phyloP scores from a whole-genome alignment of 2,329 filamentous ascomycete species.

The Microdochium trichocladiopsis region DNA sequence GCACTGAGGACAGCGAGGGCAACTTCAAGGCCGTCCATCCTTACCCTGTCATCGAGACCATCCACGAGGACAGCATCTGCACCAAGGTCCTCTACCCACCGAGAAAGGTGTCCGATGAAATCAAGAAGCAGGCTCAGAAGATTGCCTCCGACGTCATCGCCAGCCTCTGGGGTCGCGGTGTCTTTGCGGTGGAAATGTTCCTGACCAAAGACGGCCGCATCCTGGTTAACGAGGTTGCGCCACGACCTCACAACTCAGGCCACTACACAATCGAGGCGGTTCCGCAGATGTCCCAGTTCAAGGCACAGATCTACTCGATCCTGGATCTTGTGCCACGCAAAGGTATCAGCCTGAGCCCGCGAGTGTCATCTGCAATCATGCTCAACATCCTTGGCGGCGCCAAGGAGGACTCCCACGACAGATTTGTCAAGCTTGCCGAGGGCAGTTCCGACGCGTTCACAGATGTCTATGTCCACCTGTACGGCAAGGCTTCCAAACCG shows the following conservation, averaged over 20 bases:
- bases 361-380: constrained; percentile 63
- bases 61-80: constrained; percentile 94
- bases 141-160: constrained; percentile 74
- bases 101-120: constrained; percentile 54
- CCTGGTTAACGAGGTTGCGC: constrained; percentile 81
- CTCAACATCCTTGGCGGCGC: constrained; percentile 72
- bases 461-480: constrained; percentile 68
- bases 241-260: constrained; percentile 79
- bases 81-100: constrained; percentile 86
- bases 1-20: constrained; percentile 64
- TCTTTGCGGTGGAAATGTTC: constrained; percentile 97
- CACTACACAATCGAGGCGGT: constrained; percentile 95
- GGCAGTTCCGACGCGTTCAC: constrained; percentile 33
- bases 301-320: constrained; percentile 81
- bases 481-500: constrained; percentile 83
- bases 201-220: constrained; percentile 65
- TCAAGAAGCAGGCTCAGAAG: constrained; percentile 61
- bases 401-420: constrained; percentile 53
- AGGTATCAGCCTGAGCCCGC: constrained; percentile 46
- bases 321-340: constrained; percentile 56
- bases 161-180: constrained; percentile 78
- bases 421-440: constrained; percentile 38
- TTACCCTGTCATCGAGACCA: constrained; percentile 87
- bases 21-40: constrained; percentile 48
- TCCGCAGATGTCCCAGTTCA: constrained; percentile 80